phyloP scores from a whole-genome alignment of 73 alveolate species.

The Uronychia binucleata region DNA sequence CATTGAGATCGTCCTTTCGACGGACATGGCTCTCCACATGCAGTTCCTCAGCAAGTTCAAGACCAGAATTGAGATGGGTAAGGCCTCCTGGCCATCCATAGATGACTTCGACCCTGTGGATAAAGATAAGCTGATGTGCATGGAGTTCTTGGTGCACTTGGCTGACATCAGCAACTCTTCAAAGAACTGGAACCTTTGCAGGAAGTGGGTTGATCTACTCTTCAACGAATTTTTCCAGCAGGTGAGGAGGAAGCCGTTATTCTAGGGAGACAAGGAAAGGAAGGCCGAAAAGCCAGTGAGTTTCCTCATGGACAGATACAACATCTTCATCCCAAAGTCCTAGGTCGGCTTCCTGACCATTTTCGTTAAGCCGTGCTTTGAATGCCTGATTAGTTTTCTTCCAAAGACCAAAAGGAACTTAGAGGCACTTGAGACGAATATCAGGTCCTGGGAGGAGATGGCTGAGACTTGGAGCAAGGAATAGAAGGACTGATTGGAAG shows the following conservation, averaged over 20 bases:
- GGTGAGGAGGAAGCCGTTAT: too few relatives aligned
- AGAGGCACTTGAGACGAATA: constrained; percentile 43
- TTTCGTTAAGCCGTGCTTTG: constrained; percentile 5
- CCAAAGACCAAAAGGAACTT: constrained; percentile 46
- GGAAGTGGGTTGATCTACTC: constrained; percentile 74
- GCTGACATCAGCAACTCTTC: constrained; percentile 68
- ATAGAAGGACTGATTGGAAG: not conserved
- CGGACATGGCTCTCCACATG: constrained; percentile 87
- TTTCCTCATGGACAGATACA: constrained; percentile 66
- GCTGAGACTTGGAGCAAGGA: not conserved
- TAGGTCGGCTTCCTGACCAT: constrained; percentile 67
- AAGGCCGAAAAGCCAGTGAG: constrained; percentile 44
- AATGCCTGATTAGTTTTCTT: constrained; percentile 26
- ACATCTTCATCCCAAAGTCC: constrained; percentile 36
- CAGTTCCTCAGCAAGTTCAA: constrained; percentile 64
- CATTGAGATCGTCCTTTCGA: constrained; percentile 72
- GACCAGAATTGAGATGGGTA: constrained; percentile 44
- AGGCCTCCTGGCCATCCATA: not conserved
- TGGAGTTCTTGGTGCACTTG: constrained; percentile 30
- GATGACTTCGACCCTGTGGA: constrained; percentile 30
- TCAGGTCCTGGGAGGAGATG: constrained; percentile 11
- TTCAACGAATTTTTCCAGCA: constrained; percentile 65
- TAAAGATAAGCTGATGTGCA: constrained; percentile 9
- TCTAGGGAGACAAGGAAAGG: constrained; percentile 82
- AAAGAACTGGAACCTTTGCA: constrained; percentile 56